A percentile compares a stretch with the other conserved stretches of the same genome.
Evolutionary conservation across 805 yeast species (phyloP).

Genomic region (Candida peoriensis): DNA sequence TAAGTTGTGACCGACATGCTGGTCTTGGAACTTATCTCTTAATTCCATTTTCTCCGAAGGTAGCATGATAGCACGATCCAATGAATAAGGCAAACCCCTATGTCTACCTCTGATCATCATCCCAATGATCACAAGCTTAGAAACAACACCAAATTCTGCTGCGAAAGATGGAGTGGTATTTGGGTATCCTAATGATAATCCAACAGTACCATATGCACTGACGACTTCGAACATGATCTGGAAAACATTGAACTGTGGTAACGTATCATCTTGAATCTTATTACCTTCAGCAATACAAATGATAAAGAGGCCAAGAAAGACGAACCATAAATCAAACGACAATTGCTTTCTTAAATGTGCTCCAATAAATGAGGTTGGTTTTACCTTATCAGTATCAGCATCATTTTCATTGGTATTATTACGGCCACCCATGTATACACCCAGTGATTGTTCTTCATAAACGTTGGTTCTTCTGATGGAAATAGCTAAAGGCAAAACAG

Average conservation of each 20-base stretch:
- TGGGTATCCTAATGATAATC: slow-evolving; percentile 83
- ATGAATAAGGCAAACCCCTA: slow-evolving; percentile 89
- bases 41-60: slow-evolving; percentile 63
- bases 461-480: slow-evolving; percentile 96
- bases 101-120: slow-evolving; percentile 94
- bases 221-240: slow-evolving; percentile 79
- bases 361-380: slow-evolving; percentile 64
- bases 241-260: slow-evolving; percentile 59
- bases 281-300: slow-evolving; percentile 83
- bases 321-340: slow-evolving; percentile 92
- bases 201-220: slow-evolving; percentile 96
- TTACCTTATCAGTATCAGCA: slow-evolving; percentile 13
- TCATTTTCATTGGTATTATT: slow-evolving; percentile 13
- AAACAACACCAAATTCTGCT: slow-evolving; percentile 62
- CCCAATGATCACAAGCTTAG: slow-evolving; percentile 81
- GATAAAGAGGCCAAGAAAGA: slow-evolving; percentile 78
- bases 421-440: slow-evolving; percentile 74
- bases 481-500: slow-evolving; percentile 93
- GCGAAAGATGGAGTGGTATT: slow-evolving; percentile 61
- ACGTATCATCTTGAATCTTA: slow-evolving; percentile 41
- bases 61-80: slow-evolving; percentile 90
- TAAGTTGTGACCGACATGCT: slow-evolving; percentile 14
- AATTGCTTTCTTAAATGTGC: slow-evolving; percentile 88
- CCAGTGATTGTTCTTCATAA: slow-evolving; percentile 94
- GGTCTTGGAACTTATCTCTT: slow-evolving; percentile 44